Conservation (phyloP, 257 asterid species). For the Ehretia macrophylla region DNA sequence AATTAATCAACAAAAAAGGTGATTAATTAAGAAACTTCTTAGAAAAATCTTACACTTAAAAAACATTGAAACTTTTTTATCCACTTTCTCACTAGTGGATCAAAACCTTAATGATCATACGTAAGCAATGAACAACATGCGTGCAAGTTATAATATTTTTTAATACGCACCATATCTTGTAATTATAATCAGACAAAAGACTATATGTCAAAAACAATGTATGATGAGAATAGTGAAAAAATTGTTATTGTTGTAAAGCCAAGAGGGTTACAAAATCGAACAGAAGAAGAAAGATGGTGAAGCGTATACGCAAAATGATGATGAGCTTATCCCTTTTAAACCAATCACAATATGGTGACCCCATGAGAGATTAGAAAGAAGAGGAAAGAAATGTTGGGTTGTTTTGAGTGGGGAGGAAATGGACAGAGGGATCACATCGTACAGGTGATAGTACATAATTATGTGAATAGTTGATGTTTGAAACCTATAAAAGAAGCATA, state of each 20-base stretch:
- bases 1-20: constrained; percentile 1
- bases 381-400: constrained; percentile 9
- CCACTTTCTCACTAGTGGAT: constrained; percentile 41
- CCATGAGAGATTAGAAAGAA: constrained; percentile 7
- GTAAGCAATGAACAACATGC: constrained; percentile 32
- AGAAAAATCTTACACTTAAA: constrained; percentile 14
- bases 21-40: not conserved
- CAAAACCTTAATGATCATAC: constrained; percentile 29
- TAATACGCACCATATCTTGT: constrained; percentile 26
- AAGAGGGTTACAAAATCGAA: not conserved
- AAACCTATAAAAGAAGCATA: too few species aligned
- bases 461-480: too few species aligned
- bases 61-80: constrained; percentile 12
- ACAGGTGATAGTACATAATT: constrained; percentile 11
- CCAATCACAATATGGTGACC: constrained; percentile 39
- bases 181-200: constrained; percentile 27
- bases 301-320: constrained; percentile 23
- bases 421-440: constrained; percentile 34
- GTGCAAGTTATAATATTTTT: constrained; percentile 26
- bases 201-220: constrained; percentile 17
- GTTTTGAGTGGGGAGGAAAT: constrained; percentile 47
- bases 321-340: constrained; percentile 36
- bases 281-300: constrained; percentile 10
- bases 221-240: not conserved
- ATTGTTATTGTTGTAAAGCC: not conserved